Evolutionary conservation across 495 filamentous ascomycete species (phyloP).

Genomic region (Daldinia caldariorum): DNA sequence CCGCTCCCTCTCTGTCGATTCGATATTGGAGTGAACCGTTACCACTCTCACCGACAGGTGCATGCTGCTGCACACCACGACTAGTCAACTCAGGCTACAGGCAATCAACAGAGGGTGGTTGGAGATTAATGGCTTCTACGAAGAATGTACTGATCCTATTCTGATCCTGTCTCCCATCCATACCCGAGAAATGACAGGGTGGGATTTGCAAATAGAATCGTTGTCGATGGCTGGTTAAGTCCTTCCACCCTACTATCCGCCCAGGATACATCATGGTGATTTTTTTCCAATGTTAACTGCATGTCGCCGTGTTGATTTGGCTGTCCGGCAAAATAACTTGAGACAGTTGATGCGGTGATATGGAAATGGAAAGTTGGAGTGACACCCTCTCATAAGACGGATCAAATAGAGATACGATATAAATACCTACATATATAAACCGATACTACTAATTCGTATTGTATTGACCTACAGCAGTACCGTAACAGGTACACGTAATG

Average conservation of each 20-base stretch:
- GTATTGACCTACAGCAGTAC: not conserved
- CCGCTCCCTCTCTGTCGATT: conserved; percentile 15
- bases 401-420: not conserved
- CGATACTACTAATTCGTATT: no score
- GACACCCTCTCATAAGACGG: not conserved
- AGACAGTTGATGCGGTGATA: conserved; percentile 21
- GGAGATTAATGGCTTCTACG: conserved; percentile 1
- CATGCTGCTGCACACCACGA: conserved; percentile 43
- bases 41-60: conserved; percentile 43
- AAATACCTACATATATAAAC: no score
- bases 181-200: conserved; percentile 42
- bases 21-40: conserved; percentile 37
- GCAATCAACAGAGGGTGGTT: conserved; percentile 22
- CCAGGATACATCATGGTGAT: conserved; percentile 18
- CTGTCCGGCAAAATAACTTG: conserved; percentile 19
- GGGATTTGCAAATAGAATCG: conserved; percentile 32
- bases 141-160: conserved; percentile 4
- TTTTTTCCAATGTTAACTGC: not conserved
- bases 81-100: conserved; percentile 33
- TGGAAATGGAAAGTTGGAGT: conserved; percentile 8
- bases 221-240: conserved; percentile 19
- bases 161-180: conserved; percentile 23
- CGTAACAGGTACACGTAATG: conserved; percentile 6
- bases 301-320: conserved; percentile 20
- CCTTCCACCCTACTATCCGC: conserved; percentile 16